Percentiles rank a stretch among this genome's conserved stretches.
phyloP scores from a whole-genome alignment of 2,329 filamentous ascomycete genomes.

The Aureobasidium uvarum region DNA sequence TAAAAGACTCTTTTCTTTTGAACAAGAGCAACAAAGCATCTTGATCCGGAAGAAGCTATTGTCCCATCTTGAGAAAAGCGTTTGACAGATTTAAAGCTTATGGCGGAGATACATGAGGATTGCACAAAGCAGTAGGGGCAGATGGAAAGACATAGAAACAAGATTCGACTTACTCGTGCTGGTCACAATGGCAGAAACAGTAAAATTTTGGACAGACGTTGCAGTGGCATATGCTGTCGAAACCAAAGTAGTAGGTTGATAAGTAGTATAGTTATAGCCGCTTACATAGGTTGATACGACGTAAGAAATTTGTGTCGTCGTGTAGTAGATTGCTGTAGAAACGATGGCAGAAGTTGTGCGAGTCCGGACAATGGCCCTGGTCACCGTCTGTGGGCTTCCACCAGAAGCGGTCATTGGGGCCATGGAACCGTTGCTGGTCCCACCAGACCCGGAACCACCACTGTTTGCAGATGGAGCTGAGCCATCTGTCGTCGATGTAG shows the following conservation, averaged over 20 bases:
- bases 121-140: too few species aligned
- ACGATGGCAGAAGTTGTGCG: slow-evolving; percentile 8
- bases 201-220: neutral
- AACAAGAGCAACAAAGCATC: neutral
- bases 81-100: neutral
- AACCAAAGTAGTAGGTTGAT: neutral
- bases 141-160: neutral
- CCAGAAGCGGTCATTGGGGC: neutral
- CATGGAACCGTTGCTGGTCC: neutral
- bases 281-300: slow-evolving; percentile 14
- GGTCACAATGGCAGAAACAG: slow-evolving; percentile 15
- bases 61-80: neutral
- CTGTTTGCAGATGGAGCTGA: neutral
- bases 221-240: slow-evolving; percentile 11
- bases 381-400: slow-evolving; percentile 8
- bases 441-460: neutral
- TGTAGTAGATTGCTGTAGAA: slow-evolving; percentile 11
- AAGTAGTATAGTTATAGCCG: slow-evolving; percentile 5
- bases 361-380: slow-evolving; percentile 8
- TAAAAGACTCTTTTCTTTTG: neutral
- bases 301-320: slow-evolving; percentile 9
- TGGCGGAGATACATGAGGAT: too few species aligned
- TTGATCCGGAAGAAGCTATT: neutral
- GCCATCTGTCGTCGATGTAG: neutral
- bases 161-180: slow-evolving; percentile 7